phyloP scores from a whole-genome alignment of 768 basidiomycete genomes.

The Galerina marginata region DNA sequence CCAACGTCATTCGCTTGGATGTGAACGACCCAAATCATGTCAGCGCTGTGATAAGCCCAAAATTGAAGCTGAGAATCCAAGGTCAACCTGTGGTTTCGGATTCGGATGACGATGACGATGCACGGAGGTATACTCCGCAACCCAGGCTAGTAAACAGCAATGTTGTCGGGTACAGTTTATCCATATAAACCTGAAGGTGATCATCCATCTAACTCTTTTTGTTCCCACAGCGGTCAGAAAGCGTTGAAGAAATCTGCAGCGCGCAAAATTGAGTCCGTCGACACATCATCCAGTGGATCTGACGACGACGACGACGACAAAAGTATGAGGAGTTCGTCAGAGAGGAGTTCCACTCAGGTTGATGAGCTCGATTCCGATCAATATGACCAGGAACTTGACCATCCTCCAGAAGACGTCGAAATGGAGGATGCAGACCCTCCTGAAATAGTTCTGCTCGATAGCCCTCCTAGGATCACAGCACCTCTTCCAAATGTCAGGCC shows the following conservation, averaged over 20 bases:
- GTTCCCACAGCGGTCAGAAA: background rate
- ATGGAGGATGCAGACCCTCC: conserved; percentile 8
- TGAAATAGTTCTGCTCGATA: background rate
- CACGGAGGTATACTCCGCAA: conserved; percentile 10
- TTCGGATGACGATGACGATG: conserved; percentile 8
- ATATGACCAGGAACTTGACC: background rate
- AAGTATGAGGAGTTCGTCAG: background rate
- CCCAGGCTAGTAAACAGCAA: background rate
- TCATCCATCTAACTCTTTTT: background rate
- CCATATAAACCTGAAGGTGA: background rate
- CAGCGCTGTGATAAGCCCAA: conserved; percentile 11
- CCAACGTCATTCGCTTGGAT: conserved; percentile 1
- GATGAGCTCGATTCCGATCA: conserved; percentile 19
- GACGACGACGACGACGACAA: background rate
- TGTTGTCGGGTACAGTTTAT: background rate
- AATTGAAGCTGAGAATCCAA: conserved; percentile 10
- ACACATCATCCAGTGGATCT: conserved; percentile 1
- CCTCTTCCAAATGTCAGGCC: conserved; percentile 15
- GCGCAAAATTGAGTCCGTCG: conserved; percentile 8
- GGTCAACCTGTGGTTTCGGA: conserved; percentile 1
- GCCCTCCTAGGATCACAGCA: conserved; percentile 20
- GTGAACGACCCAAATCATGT: conserved; percentile 8
- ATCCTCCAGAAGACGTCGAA: background rate
- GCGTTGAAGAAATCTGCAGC: conserved; percentile 16
- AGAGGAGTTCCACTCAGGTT: background rate